phyloP scores from a whole-genome alignment of 192 early-diverging fungal genomes.

The Geranomyces michiganensis region DNA sequence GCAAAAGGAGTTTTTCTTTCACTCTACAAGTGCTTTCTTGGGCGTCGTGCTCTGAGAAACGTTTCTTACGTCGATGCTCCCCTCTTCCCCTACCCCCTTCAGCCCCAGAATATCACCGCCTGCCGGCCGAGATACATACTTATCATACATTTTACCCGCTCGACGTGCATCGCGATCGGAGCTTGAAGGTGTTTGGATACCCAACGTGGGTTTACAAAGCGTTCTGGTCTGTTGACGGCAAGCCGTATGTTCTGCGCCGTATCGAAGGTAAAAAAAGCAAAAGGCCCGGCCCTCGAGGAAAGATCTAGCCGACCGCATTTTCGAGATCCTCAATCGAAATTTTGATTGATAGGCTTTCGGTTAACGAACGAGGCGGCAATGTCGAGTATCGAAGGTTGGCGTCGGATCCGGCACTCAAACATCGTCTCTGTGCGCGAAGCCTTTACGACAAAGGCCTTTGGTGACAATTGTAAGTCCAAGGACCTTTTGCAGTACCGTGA shows the following conservation, averaged over 20 bases:
- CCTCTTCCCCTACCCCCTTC: not conserved
- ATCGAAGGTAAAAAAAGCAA: constrained; percentile 63
- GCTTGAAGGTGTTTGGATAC: constrained; percentile 65
- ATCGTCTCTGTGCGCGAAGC: constrained; percentile 89
- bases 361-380: constrained; percentile 81
- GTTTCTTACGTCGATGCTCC: not conserved
- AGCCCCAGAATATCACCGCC: constrained; percentile 40
- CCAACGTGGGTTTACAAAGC: constrained; percentile 84
- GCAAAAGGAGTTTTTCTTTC: too few species aligned
- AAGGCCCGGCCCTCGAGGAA: not conserved
- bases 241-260: constrained; percentile 80
- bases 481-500: too few species aligned
- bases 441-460: constrained; percentile 95
- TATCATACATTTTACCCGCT: constrained; percentile 72
- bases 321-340: too few species aligned
- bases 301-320: not conserved
- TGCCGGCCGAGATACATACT: constrained; percentile 74
- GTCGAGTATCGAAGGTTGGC: constrained; percentile 83
- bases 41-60: not conserved
- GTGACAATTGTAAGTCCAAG: constrained; percentile 76
- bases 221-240: constrained; percentile 80
- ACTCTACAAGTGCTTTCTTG: too few species aligned
- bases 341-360: constrained; percentile 58
- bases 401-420: constrained; percentile 76
- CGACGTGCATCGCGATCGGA: constrained; percentile 48